Evolutionary conservation across 805 yeast species (phyloP).

Genomic region (Spathaspora arborariae): DNA sequence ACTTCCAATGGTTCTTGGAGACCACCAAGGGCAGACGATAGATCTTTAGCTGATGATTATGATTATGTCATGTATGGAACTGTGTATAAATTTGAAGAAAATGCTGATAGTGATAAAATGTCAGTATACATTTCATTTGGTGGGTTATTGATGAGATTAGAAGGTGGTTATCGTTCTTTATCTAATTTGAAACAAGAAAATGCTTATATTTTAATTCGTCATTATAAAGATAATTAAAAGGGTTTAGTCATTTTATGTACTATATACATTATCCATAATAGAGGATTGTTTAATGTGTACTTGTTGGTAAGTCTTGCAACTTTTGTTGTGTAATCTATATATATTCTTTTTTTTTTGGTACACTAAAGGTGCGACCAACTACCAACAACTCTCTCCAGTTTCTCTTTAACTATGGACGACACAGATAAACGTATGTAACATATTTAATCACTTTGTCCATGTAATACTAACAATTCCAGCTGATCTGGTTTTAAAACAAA

Average conservation of each 20-base stretch:
- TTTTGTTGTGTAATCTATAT: background rate
- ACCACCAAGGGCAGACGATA: constrained; percentile 79
- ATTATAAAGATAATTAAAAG: constrained; percentile 37
- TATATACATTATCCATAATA: background rate
- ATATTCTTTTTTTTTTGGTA: background rate
- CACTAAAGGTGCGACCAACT: background rate
- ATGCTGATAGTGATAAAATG: constrained; percentile 58
- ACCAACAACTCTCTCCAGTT: background rate
- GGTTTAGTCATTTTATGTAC: background rate
- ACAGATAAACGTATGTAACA: constrained; percentile 19
- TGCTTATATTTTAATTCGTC: constrained; percentile 86
- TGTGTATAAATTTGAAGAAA: constrained; percentile 93
- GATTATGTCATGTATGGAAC: constrained; percentile 99
- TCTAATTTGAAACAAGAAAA: constrained; percentile 90
- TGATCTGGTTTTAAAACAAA: constrained; percentile 47
- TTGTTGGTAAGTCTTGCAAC: background rate
- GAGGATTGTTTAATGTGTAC: background rate
- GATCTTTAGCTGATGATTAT: constrained; percentile 90
- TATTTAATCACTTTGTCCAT: background rate
- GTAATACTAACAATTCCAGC: constrained; percentile 24
- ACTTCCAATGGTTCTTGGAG: constrained; percentile 68
- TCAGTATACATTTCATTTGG: constrained; percentile 95
- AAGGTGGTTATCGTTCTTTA: constrained; percentile 89
- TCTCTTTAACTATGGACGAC: constrained; percentile 14
- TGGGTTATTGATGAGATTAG: constrained; percentile 87